Percentiles rank a stretch among this genome's conserved stretches.
Evolutionary conservation across 2,329 filamentous ascomycete genomes (phyloP).

Genomic region (Aaosphaeria pasadenensis): DNA sequence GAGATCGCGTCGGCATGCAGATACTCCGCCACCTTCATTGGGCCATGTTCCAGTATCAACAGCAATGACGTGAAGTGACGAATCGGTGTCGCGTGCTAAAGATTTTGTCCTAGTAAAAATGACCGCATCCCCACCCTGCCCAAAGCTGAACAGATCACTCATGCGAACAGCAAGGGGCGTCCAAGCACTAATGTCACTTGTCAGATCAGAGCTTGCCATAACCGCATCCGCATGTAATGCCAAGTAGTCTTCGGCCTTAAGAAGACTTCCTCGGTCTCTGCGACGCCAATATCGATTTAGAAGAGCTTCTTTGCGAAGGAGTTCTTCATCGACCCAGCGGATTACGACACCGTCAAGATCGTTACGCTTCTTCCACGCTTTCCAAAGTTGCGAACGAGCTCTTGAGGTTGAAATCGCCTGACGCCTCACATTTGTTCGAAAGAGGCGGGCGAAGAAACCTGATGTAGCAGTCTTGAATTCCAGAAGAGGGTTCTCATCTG

Average conservation of each 20-base stretch:
- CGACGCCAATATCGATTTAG: slow-evolving; percentile 37
- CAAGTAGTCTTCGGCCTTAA: slow-evolving; percentile 38
- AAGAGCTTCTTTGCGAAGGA: slow-evolving; percentile 33
- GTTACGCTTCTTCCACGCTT: slow-evolving; percentile 38
- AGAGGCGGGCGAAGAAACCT: slow-evolving; percentile 28
- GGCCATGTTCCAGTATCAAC: slow-evolving; percentile 44
- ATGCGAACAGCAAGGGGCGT: slow-evolving; percentile 51
- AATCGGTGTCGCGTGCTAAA: slow-evolving; percentile 43
- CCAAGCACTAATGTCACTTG: slow-evolving; percentile 52
- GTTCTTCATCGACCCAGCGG: slow-evolving; percentile 39
- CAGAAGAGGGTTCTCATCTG: slow-evolving; percentile 53
- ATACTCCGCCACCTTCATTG: slow-evolving; percentile 43
- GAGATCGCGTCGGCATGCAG: slow-evolving; percentile 41
- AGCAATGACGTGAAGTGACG: slow-evolving; percentile 38
- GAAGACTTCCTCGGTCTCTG: slow-evolving; percentile 34
- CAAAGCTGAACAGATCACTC: slow-evolving; percentile 52
- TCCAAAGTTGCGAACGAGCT: slow-evolving; percentile 39
- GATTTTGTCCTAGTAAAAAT: slow-evolving; percentile 50
- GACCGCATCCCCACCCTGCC: slow-evolving; percentile 52
- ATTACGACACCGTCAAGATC: slow-evolving; percentile 39
- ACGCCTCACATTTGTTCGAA: slow-evolving; percentile 39
- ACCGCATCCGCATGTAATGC: slow-evolving; percentile 47
- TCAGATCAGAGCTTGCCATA: slow-evolving; percentile 51
- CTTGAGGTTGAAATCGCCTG: slow-evolving; percentile 38
- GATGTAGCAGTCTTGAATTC: slow-evolving; percentile 41